Base-by-base conservation (phyloP, 2,329 filamentous ascomycete species). In the Talaromyces sp. region DNA sequence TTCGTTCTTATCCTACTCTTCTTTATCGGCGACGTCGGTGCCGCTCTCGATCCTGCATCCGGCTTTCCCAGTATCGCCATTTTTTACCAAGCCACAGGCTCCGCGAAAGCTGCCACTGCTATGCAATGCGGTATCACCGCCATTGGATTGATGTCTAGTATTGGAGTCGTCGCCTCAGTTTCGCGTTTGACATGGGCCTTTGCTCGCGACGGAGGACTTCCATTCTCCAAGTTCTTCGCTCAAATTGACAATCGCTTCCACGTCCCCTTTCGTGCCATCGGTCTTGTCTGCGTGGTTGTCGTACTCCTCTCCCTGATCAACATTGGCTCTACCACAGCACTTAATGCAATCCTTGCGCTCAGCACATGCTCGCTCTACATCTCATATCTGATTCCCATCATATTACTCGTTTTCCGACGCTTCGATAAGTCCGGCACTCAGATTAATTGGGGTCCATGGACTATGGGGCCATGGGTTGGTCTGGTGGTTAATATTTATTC, bases 181-280 rank as follows among this genome's bases (percentile, higher is more conserved):
- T 82, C 81, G 0, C 78, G 82, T 3, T 70, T 84, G 1, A 79
- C 81, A 0, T 84, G 82, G 82, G 79, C 80, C 0, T 84, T 82
- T 74, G 79, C 82, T 13, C 71, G 79, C 4, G 82, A 84, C 63
- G 80, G 80, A 3, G 82, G 79, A 6, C 69, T 83, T 0, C 81
- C 81, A 0, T 70, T 60, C 35, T 72, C 66, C 10, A 41, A 50
- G 9, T 69, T 68, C 31, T 70, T 72, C 48, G 54, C 43, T 31
- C 62, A 65, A 35, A 65, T 65, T 52, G 74, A 76, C 62, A 67
- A 67, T 6, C 73, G 70, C 6, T 70, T 72, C 43, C 70, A 72
- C 47, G 74, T 65, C 9, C 79, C 80, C 0, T 70, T 75, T 47
- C 77, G 77, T 8, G 75, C 78, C 3, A 72, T 81, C 33, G 68